Percentiles rank a stretch among this genome's conserved stretches.
Evolutionary conservation across 371 early-diverging fungal genomes (phyloP).

Genomic region (Mortierella sp.): DNA sequence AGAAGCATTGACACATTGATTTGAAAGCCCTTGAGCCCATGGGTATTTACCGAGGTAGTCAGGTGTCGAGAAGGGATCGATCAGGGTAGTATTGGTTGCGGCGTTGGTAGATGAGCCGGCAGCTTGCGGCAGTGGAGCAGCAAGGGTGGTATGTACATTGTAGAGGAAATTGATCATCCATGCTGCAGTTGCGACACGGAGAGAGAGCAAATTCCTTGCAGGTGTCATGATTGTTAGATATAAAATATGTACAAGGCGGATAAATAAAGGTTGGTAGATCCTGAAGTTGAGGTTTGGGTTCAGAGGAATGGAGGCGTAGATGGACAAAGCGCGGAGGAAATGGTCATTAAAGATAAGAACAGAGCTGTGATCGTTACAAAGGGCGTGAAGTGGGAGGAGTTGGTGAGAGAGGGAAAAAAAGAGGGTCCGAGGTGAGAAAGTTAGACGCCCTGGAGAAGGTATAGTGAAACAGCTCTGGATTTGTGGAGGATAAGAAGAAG

Average conservation of each 20-base stretch:
- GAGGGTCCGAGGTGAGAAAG: not conserved
- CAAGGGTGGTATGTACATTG: constrained; percentile 12
- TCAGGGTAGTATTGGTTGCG: constrained; percentile 4
- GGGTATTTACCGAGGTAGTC: constrained; percentile 28
- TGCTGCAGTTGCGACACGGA: not conserved
- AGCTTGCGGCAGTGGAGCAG: constrained; percentile 22
- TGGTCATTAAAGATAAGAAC: not conserved
- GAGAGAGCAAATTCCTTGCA: not conserved
- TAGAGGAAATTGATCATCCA: constrained; percentile 21
- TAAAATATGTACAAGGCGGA: not conserved
- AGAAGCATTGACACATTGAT: not conserved
- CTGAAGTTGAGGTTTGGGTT: not conserved
- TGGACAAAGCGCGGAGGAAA: not conserved
- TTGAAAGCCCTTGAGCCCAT: not conserved
- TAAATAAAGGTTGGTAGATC: not conserved
- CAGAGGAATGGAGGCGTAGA: not conserved
- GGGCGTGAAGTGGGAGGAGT: too few relatives aligned
- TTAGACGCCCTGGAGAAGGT: not conserved
- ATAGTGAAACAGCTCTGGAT: not conserved
- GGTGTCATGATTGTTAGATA: not conserved
- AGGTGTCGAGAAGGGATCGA: constrained; percentile 45
- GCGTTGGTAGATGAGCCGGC: not conserved
- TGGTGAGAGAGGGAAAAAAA: not conserved
- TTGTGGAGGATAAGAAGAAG: not conserved
- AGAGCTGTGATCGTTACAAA: constrained; percentile 4